Percentiles rank a stretch among this genome's conserved stretches.
These are phyloP conservation scores for Ascochyta rabiei DNA, from an alignment of 2,329 filamentous ascomycete genomes.

Conservation along the genomic window DNA sequence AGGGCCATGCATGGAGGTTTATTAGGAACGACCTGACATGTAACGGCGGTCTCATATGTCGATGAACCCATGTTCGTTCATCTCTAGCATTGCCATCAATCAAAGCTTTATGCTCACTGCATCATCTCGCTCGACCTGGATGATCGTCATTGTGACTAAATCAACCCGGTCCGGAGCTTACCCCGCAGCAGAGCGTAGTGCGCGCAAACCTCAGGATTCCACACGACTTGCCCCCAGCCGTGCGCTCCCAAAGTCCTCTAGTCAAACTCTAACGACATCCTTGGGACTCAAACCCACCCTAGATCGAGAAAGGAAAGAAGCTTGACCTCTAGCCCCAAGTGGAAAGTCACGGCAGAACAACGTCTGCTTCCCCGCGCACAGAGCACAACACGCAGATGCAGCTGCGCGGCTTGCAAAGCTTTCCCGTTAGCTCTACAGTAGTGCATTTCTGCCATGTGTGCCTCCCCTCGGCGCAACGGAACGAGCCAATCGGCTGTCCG, in stretches of 20 bases:
- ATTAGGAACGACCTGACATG: not conserved
- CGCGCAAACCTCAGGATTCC: too few relatives aligned
- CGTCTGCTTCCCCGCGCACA: conserved; percentile 10
- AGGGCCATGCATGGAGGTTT: not conserved
- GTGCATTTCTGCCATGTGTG: not conserved
- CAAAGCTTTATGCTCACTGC: not conserved
- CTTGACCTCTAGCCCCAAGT: not conserved
- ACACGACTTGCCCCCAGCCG: not conserved
- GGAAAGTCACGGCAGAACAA: conserved; percentile 3
- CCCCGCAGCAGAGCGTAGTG: not conserved
- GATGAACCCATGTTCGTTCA: not conserved
- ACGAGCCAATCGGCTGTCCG: not conserved
- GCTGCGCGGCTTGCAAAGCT: not conserved
- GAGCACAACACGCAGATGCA: not conserved
- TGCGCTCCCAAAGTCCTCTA: conserved; percentile 1
- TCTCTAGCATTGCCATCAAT: not conserved
- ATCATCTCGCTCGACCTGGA: conserved; percentile 5
- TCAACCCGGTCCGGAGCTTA: not conserved
- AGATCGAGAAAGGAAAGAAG: conserved; percentile 2
- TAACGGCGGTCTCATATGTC: not conserved
- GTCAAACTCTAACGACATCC: not conserved
- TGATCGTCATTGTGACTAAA: not conserved
- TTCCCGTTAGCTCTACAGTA: not conserved
- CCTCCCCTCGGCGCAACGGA: not conserved
- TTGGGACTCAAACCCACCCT: not conserved